These are phyloP conservation scores for Trametes sanguinea DNA, from an alignment of 768 basidiomycete genomes.

Conservation along the genomic window DNA sequence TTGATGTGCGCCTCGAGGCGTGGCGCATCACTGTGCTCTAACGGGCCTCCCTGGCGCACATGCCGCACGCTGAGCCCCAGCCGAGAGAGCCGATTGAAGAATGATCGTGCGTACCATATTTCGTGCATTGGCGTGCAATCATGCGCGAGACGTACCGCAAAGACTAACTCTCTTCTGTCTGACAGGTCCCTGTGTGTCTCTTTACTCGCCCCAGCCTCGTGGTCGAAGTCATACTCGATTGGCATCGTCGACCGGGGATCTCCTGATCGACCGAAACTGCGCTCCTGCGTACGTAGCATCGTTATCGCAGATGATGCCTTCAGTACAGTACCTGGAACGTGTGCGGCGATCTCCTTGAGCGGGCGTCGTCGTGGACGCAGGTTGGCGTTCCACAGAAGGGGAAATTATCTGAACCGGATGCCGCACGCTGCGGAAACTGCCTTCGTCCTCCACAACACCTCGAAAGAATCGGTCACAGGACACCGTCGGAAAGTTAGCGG, in stretches of 20 bases:
- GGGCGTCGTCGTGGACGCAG: neutral
- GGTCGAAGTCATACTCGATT: too few species aligned
- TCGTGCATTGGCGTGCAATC: too few species aligned
- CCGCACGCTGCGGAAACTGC: neutral
- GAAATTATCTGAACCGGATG: neutral
- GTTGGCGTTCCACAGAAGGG: neutral
- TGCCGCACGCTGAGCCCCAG: too few species aligned
- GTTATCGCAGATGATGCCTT: neutral
- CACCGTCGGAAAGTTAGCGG: constrained; percentile 4
- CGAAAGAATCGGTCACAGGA: neutral
- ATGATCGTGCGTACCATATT: too few species aligned
- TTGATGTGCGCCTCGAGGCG: neutral
- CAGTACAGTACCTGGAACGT: constrained; percentile 3
- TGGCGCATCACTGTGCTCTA: neutral
- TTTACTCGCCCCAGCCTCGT: too few species aligned
- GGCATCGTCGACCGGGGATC: constrained; percentile 7
- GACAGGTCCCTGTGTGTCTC: too few species aligned
- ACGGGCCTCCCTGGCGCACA: too few species aligned
- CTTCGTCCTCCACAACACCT: neutral
- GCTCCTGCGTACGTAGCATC: neutral
- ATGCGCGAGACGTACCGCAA: too few species aligned
- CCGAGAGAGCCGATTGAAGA: too few species aligned
- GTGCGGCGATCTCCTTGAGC: constrained; percentile 10
- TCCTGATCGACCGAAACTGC: constrained; percentile 3
- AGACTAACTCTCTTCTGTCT: too few species aligned